phyloP scores from a whole-genome alignment of 2,329 filamentous ascomycete species.

The Elsinoe fawcettii region DNA sequence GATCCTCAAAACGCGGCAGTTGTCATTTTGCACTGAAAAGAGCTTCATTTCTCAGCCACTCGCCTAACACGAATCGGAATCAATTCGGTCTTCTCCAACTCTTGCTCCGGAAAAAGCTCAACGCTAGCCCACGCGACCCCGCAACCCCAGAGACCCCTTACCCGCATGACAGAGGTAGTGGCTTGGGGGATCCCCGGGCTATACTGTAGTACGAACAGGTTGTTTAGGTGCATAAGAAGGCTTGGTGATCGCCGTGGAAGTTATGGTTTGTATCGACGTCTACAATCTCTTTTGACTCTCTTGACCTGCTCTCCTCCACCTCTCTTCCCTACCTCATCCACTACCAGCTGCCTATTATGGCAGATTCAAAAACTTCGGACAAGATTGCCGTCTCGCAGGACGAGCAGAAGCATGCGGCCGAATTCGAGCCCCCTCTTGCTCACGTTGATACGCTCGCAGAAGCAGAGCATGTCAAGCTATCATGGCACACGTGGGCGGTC shows the following conservation, averaged over 20 bases:
- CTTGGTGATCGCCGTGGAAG: not conserved
- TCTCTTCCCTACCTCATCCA: not conserved
- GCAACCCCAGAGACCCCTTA: constrained; percentile 9
- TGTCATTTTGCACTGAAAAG: not conserved
- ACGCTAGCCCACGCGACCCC: constrained; percentile 8
- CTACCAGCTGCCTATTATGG: not conserved
- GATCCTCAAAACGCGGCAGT: not conserved
- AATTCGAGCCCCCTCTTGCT: constrained; percentile 3
- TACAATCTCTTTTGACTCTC: not conserved
- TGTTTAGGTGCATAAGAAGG: constrained; percentile 3
- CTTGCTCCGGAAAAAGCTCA: not conserved
- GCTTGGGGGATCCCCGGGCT: constrained; percentile 5
- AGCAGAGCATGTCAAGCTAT: constrained; percentile 39
- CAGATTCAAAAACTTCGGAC: not conserved
- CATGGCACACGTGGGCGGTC: constrained; percentile 49
- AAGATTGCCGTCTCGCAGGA: constrained; percentile 8
- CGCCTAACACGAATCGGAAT: not conserved
- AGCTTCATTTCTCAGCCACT: not conserved
- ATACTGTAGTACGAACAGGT: not conserved
- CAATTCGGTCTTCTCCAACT: not conserved
- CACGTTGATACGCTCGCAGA: constrained; percentile 8
- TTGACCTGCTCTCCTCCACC: not conserved
- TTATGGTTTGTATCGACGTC: not conserved
- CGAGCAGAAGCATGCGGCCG: not conserved
- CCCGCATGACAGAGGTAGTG: not conserved